These are phyloP conservation scores for Liquidambar formosana DNA, from an alignment of 164 flowering plant genomes.

Conservation along the genomic window DNA sequence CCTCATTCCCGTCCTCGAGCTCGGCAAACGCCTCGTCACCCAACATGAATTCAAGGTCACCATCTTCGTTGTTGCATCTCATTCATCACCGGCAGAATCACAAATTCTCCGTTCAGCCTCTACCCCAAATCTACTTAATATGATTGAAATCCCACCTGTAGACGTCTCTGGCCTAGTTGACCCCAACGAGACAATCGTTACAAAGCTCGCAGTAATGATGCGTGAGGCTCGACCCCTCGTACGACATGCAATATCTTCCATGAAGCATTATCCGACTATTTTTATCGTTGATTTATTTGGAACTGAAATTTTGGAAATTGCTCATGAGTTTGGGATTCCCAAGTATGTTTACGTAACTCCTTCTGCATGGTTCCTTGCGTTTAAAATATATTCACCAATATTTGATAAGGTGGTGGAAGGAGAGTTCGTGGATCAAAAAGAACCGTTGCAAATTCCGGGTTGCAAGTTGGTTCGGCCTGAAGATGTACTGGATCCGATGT, in stretches of 20 bases:
- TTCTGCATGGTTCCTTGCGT: slow-evolving; percentile 32
- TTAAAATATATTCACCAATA: slow-evolving; percentile 20
- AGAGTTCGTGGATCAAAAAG: slow-evolving; percentile 21
- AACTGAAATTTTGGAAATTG: slow-evolving; percentile 28
- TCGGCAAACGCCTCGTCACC: slow-evolving; percentile 14
- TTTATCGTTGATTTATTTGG: slow-evolving; percentile 45
- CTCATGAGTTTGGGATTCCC: slow-evolving; percentile 31
- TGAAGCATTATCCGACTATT: slow-evolving; percentile 19
- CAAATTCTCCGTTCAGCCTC: slow-evolving; percentile 6
- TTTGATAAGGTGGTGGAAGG: slow-evolving; percentile 22
- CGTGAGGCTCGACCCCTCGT: slow-evolving; percentile 19
- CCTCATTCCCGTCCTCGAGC: slow-evolving; percentile 18
- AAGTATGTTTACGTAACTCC: slow-evolving; percentile 31
- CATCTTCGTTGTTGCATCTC: slow-evolving; percentile 1
- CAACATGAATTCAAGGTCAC: slow-evolving; percentile 15
- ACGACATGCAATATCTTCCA: slow-evolving; percentile 8
- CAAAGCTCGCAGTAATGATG: slow-evolving; percentile 10
- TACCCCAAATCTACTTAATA: slow-evolving; percentile 3
- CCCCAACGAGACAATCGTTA: neutral
- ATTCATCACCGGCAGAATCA: neutral
- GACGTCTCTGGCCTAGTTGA: slow-evolving; percentile 15
- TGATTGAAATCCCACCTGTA: slow-evolving; percentile 8
- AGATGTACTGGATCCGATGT: slow-evolving; percentile 28
- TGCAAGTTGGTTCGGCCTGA: slow-evolving; percentile 33
- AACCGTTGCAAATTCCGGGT: slow-evolving; percentile 38